Evolutionary conservation across 768 basidiomycete species (phyloP), one percentile per base, ranked within the genome.

Genomic region (Macrolepiota albuminosa): DNA sequence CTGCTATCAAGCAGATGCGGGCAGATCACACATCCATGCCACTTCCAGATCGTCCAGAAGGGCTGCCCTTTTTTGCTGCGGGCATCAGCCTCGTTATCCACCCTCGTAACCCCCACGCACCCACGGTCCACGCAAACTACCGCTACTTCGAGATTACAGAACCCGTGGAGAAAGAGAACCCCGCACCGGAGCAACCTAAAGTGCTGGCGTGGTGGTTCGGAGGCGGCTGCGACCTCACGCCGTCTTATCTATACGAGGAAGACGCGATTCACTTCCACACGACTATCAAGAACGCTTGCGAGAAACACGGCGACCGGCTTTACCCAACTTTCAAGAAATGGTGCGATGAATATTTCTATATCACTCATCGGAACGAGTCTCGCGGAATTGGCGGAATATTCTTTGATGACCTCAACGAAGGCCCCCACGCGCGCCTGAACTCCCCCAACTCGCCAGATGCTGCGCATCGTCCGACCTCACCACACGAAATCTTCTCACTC

Each of bases 121-220:
- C 97, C 9, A 98, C 96, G 24, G 88, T 93, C 6, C 96, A 99
- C 71, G 86, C 91, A 60, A 99, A 99, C 72, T 97, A 95, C 68
- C 91, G 97, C 57, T 98, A 98, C 74, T 99, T 99, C 69, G 96
- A 98, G 73, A 85, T 97, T 63, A 87, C 86, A 2, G 84, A 89
- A 63, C 75, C 76, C 4, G 18, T 58, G 0, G 67, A 65, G 18
- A 58, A 65, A 4, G 69, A 67, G 16, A 54, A 65, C 8, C 69
- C 68, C 26, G 72, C 73, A 40, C 74, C 74, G 3, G 69, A 70
- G 56, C 69, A 75, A 29, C 80, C 82, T 8, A 81, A 83, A 64
- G 74, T 91, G 21, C 74, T 95, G 45, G 87, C 94, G 31, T 98
- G 95, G 95, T 99, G 96, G 97, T 99, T 98, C 69, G 96, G 97